Base-by-base conservation (phyloP, 257 asterid genomes). In the Ligustrum vulgare region DNA sequence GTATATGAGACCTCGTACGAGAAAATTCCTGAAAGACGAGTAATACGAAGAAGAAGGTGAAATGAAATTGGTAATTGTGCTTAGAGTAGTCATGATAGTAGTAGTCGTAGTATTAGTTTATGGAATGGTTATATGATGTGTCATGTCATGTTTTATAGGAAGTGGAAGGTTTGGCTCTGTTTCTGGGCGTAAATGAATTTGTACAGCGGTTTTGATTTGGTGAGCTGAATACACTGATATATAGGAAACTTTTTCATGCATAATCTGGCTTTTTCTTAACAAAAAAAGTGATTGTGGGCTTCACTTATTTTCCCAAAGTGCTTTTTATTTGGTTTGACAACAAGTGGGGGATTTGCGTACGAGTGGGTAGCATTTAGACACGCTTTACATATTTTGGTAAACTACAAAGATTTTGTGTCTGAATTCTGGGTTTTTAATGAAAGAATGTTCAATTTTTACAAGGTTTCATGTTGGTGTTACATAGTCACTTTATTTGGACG, bases 211-310 rank as follows among this genome's bases (percentile, higher is more conserved):
- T 77, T 80, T 65, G 68, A 73, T 81, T 84, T 81, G 90, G 86
- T 86, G 90, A 86, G 85, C 90, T 83, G 90, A 86, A 83, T 22
- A 67, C 39, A 32, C 22, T 39, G 75, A 37, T n/a, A n/a, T n/a
- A n/a, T 25, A 67, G 83, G 75, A 54, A 47, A 63, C 73, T 78
- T 71, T 71, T 47, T 79, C 66, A 47, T 33, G 45, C 23, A 60
- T 12, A 60, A 2, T 25, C 67, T 22, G 34, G 32, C 16, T 60
- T 60, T 23, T 60, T 25, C 15, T 54, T n/a, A 6, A 5, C 25
- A 54, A 54, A 60, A 54, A 54, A 60, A 11, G 9, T 10, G 67
- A 9, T 60, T 60, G 0, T 60, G 35, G 67, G 35, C 31, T 25
- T 54, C 63, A 18, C 28, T 51, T 51, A 51, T 51, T 51, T 51